Evolutionary conservation across 75 land plant genomes (phyloP), one percentile per base, ranked within the genome.

Genomic region (Pinus tabuliformis): DNA sequence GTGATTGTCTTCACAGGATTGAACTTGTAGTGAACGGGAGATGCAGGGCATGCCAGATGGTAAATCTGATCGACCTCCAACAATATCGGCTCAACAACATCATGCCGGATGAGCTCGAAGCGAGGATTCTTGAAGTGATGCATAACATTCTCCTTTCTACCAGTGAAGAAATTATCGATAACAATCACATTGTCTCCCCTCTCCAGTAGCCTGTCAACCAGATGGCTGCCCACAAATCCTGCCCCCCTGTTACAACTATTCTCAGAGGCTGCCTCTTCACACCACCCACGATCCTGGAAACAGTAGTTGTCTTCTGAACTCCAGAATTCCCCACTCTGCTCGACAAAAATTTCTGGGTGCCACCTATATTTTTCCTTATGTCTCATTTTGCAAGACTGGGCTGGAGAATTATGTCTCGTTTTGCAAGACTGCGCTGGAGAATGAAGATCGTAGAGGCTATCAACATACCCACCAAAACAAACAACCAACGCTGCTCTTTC

Each of bases 51-150:
- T 62, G 95, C 95, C 39, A 92, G 73, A 57, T 92, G 95, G 74
- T 92, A 92, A 83, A 92, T 92, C 87, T 90, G 92, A 81, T 92
- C 92, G n/a, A 92, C 95, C 83, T 92, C 95, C 71, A 90, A 63
- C 78, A 92, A 72, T 14, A 92, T 83, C 14, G 95, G 95, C 76
- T 92, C 95, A 15, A 92, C 88, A 0, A 92, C 95, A 81, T 92
- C 92, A 39, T 92, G 95, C 57, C 95, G 81, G 70, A 92, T 90
- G 42, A 92, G 87, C 89, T 92, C 95, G 65, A 92, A 92, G 80
- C 86, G 82, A 14, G 90, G 92, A 73, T 92, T 88, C 57, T 80
- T 81, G 71, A 92, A 86, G 56, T 82, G 90, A 74, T 92, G 92
- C 75, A 83, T 83, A 74, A 90, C 73, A 79, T 92, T 92, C 72